A percentile compares a stretch with the other conserved stretches of the same genome.
These are phyloP conservation scores for Talaromyces rugulosus DNA, from an alignment of 2,329 filamentous ascomycete species.

Conservation along the genomic window DNA sequence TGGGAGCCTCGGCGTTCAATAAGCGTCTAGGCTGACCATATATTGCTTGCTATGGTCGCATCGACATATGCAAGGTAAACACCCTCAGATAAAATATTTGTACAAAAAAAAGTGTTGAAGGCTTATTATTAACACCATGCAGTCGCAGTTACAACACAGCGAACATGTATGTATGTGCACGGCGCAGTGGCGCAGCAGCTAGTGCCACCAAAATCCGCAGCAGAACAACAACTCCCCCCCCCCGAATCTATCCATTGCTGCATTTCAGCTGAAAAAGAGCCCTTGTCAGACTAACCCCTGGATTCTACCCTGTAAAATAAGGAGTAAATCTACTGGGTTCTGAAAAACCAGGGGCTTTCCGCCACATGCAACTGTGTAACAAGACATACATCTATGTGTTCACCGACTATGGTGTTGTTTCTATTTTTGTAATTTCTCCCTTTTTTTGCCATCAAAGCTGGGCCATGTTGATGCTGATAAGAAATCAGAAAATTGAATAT, in stretches of 20 bases:
- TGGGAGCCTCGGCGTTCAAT: no score
- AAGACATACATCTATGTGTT: background rate
- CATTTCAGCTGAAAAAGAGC: background rate
- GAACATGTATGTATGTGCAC: background rate
- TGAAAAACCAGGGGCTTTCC: background rate
- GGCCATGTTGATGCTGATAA: background rate
- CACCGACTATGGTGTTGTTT: background rate
- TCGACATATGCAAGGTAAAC: background rate
- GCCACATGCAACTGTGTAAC: background rate
- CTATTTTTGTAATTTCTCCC: background rate
- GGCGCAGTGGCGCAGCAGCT: background rate
- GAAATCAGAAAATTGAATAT: background rate
- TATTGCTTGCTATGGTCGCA: no score
- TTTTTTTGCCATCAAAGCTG: background rate
- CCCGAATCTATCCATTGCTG: background rate
- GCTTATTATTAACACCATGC: background rate
- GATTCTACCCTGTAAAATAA: no score
- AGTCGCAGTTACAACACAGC: background rate
- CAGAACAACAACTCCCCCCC: background rate
- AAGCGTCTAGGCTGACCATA: no score
- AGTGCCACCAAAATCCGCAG: background rate
- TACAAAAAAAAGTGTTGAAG: background rate
- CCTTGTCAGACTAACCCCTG: no score
- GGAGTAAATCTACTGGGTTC: background rate
- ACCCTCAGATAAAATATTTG: background rate